These are phyloP conservation scores for Kwoniella dendrophila DNA, from an alignment of 768 basidiomycete genomes.

Conservation along the genomic window DNA sequence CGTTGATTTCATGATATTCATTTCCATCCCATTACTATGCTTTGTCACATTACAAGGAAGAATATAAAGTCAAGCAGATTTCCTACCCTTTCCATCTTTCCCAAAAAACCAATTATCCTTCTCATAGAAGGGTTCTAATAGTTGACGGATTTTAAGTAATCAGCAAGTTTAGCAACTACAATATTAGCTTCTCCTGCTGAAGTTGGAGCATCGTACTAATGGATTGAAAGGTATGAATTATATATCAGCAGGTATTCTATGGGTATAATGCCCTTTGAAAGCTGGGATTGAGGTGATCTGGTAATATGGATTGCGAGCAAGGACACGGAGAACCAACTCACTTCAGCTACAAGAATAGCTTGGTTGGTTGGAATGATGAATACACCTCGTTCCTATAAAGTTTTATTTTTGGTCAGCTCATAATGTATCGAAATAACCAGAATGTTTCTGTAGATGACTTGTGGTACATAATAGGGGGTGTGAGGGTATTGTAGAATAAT, in stretches of 20 bases:
- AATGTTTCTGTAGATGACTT: too few species aligned
- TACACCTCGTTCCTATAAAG: constrained; percentile 69
- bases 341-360: constrained; percentile 76
- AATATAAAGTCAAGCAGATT: too few species aligned
- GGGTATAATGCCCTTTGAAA: too few species aligned
- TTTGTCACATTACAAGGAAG: too few species aligned
- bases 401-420: neutral
- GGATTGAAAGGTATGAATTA: neutral
- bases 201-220: constrained; percentile 65
- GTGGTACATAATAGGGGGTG: too few species aligned
- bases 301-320: too few species aligned
- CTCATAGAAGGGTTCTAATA: constrained; percentile 29
- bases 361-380: constrained; percentile 78
- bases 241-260: neutral
- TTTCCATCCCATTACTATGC: neutral
- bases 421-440: neutral
- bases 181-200: constrained; percentile 70
- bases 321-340: constrained; percentile 27
- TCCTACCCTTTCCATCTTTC: neutral
- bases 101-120: neutral
- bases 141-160: constrained; percentile 66
- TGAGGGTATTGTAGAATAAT: neutral
- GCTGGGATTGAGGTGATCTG: too few species aligned
- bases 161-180: constrained; percentile 70
- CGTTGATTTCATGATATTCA: too few species aligned